Evolutionary conservation across 2,329 filamentous ascomycete species (phyloP).

Genomic region (Ceratocystis cacaofunesta): DNA sequence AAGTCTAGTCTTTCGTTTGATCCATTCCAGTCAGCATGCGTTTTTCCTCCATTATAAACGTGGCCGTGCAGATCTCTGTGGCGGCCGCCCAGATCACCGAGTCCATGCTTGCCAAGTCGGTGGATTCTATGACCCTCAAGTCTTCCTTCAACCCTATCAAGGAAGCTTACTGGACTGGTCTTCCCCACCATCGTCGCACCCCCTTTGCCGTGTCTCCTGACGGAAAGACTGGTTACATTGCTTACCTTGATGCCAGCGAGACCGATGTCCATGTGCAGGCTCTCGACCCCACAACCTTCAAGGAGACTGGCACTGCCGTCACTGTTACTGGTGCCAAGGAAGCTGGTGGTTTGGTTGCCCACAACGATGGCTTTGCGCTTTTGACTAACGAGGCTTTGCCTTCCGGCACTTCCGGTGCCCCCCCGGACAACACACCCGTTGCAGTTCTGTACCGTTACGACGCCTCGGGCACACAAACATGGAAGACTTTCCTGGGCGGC

Average conservation of each 20-base stretch:
- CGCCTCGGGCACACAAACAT: conserved; percentile 38
- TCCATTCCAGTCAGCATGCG: neutral
- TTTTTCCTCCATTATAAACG: neutral
- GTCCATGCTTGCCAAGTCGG: conserved; percentile 22
- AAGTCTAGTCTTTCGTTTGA: neutral
- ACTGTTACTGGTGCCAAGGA: conserved; percentile 41
- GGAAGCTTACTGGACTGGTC: conserved; percentile 45
- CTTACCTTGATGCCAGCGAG: conserved; percentile 42
- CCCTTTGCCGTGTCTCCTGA: conserved; percentile 48
- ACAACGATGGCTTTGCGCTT: conserved; percentile 49
- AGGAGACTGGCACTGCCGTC: conserved; percentile 35
- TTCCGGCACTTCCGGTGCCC: conserved; percentile 32
- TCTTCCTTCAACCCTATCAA: conserved; percentile 42
- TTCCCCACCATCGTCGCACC: conserved; percentile 46
- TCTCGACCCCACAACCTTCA: conserved; percentile 39
- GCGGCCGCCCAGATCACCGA: conserved; percentile 8
- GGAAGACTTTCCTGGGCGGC: conserved; percentile 45
- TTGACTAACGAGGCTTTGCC: conserved; percentile 42
- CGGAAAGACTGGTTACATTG: conserved; percentile 42
- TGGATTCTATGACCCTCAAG: conserved; percentile 33
- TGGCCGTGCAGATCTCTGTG: conserved; percentile 5
- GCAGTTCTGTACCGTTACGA: conserved; percentile 42
- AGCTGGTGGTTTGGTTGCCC: conserved; percentile 45
- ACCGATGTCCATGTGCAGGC: conserved; percentile 43
- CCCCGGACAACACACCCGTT: conserved; percentile 27